Evolutionary conservation across 163 green algal species (phyloP).

Genomic region (Chlamydomonas reinhardtii): DNA sequence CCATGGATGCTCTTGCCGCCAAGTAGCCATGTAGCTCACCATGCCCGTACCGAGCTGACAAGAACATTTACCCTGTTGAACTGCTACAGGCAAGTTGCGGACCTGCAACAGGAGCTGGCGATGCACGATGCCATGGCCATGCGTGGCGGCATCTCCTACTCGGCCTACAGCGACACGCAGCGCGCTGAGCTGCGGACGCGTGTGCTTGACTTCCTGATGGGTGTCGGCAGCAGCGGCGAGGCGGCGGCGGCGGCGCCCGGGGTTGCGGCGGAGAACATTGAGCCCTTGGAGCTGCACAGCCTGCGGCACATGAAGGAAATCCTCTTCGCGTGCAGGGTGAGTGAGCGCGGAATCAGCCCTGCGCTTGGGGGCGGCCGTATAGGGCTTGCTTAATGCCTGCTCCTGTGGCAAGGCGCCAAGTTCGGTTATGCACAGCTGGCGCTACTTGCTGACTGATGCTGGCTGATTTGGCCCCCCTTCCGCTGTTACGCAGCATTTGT

Average conservation of each 20-base stretch:
- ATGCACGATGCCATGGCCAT: conserved; percentile 70
- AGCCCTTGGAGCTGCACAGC: conserved; percentile 65
- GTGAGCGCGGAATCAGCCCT: not conserved
- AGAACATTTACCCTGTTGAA: too few species aligned
- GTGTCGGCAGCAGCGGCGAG: not conserved
- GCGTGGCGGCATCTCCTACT: conserved; percentile 58
- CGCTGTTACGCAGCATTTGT: conserved; percentile 12
- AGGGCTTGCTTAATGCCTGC: too few species aligned
- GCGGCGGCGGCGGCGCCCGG: not conserved
- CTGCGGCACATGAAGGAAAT: conserved; percentile 70
- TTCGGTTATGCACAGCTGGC: too few species aligned
- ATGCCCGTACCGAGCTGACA: too few species aligned
- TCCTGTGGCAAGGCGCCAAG: too few species aligned
- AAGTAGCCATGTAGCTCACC: too few species aligned
- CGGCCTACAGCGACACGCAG: conserved; percentile 64
- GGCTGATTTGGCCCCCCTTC: not conserved
- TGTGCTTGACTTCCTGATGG: conserved; percentile 45
- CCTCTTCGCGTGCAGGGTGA: conserved; percentile 58
- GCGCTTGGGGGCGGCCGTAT: not conserved
- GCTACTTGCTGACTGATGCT: too few species aligned
- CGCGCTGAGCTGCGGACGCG: conserved; percentile 50
- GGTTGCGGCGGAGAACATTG: conserved; percentile 40
- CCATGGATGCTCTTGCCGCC: too few species aligned
- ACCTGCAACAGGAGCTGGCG: conserved; percentile 77
- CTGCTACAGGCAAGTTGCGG: conserved; percentile 70